Evolutionary conservation across 225 moss, liverwort and hornwort species (phyloP).

Genomic region (Climacium dendroides): DNA sequence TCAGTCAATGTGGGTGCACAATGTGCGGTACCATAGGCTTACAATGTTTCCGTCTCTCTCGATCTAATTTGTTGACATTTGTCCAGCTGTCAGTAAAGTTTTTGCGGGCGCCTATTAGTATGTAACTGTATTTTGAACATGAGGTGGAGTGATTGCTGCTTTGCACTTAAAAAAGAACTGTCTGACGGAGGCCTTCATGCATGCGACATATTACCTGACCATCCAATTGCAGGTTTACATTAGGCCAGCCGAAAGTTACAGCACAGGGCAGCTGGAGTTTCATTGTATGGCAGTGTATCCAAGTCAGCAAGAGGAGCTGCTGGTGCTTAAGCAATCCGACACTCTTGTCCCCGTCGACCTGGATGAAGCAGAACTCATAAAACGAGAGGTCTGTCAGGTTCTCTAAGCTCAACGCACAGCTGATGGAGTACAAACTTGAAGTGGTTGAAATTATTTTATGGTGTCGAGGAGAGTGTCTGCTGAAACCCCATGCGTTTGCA

Average conservation of each 20-base stretch:
- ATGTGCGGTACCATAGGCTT: neutral
- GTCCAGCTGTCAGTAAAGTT: neutral
- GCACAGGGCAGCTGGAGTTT: slow-evolving; percentile 79
- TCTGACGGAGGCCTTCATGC: neutral
- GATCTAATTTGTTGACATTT: neutral
- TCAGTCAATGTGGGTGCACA: neutral
- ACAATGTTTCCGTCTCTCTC: neutral
- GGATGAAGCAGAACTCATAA: slow-evolving; percentile 32
- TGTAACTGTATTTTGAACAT: neutral
- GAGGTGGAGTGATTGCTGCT: neutral
- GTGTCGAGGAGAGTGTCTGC: neutral
- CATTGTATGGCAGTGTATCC: slow-evolving; percentile 65
- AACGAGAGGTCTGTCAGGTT: slow-evolving; percentile 28
- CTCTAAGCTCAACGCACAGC: neutral
- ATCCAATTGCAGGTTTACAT: slow-evolving; percentile 55
- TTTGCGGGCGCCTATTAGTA: neutral
- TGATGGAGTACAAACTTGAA: neutral
- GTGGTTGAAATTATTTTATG: neutral
- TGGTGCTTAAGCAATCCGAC: slow-evolving; percentile 57
- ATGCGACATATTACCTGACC: neutral
- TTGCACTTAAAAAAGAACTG: neutral
- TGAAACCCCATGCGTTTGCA: neutral
- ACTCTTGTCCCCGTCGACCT: slow-evolving; percentile 23
- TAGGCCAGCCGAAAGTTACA: slow-evolving; percentile 84
- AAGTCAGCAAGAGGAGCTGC: slow-evolving; percentile 38